Percentiles rank a stretch among this genome's conserved stretches.
phyloP scores from a whole-genome alignment of 106 monocot genomes.

The Acorus gramineus region DNA sequence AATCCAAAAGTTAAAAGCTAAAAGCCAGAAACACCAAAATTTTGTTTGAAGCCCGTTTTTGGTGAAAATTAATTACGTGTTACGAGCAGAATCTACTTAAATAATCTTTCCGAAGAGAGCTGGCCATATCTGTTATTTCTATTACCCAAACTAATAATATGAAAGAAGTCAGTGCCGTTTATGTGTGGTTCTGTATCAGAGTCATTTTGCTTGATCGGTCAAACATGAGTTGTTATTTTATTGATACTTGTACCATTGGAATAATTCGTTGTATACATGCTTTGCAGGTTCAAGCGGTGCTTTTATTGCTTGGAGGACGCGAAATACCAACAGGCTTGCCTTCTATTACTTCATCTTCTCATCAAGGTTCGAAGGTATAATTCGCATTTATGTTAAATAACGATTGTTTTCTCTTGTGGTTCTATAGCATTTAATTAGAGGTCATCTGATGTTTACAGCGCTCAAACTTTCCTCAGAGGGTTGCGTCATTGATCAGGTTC shows the following conservation, averaged over 20 bases:
- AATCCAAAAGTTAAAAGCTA: no score
- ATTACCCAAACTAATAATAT: no score
- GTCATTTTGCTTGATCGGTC: background rate
- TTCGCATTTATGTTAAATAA: background rate
- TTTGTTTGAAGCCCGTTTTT: no score
- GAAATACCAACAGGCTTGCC: conserved; percentile 38
- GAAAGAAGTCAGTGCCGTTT: no score
- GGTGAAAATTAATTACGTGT: no score
- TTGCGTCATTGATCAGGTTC: conserved; percentile 92
- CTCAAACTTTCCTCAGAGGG: conserved; percentile 70
- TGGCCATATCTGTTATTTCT: no score
- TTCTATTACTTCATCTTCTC: conserved; percentile 45
- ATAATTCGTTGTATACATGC: background rate
- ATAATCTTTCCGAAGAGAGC: no score
- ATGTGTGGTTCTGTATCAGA: no score
- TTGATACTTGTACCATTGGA: background rate
- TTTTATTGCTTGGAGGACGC: conserved; percentile 74
- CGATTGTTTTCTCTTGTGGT: background rate
- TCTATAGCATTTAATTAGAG: background rate
- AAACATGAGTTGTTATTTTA: background rate
- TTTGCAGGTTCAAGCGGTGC: conserved; percentile 81
- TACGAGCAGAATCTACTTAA: no score
- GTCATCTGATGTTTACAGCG: conserved; percentile 22
- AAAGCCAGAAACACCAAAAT: no score
- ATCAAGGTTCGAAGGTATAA: conserved; percentile 34